Base-by-base conservation (phyloP, 345 rosid species). In the Nephelium lappaceum region DNA sequence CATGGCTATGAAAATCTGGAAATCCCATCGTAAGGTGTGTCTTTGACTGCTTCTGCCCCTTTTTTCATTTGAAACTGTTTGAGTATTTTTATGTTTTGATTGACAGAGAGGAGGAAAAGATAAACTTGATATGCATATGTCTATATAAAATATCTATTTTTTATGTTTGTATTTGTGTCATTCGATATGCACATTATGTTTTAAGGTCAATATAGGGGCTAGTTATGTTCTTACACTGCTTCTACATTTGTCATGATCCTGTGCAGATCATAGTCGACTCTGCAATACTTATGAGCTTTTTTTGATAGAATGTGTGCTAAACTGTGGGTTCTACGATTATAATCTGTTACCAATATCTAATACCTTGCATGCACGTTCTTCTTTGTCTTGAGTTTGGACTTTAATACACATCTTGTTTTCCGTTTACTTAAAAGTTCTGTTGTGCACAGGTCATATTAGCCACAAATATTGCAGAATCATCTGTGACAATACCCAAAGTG, bases 401-500 rank as follows among this genome's bases (percentile, higher is more conserved):
- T 25, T 47, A 11, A 42, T 39, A 10, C 41, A 47, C n/a, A 61
- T 64, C 41, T n/a, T 66, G 31, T 72, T 69, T 11, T 69, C 19
- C 81, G 65, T 78, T 76, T 38, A 67, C 23, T 51, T 16, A 61
- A 66, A 84, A 4, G 9, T 31, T 43, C 53, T 58, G 27, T 47
- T 79, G 79, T 85, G 55, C 25, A 64, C 87, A 92, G 98, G 96
- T 95, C 43, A 95, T 93, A 81, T 79, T 93, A 84, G 98, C 98
- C 64, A 93, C 98, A 78, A 95, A 95, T 84, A 92, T 95, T 82
- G 98, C 98, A 7, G 98, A 93, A 83, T 95, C 98, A 69, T 95
- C 98, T 55, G 97, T 95, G 73, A 95, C 98, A 70, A 95, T 95
- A 84, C 98, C 98, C 69, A 85, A 95, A 83, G 97, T 91, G 69